Conservation (phyloP, 192 early-diverging fungal genomes). For the Coemansia sp. region DNA sequence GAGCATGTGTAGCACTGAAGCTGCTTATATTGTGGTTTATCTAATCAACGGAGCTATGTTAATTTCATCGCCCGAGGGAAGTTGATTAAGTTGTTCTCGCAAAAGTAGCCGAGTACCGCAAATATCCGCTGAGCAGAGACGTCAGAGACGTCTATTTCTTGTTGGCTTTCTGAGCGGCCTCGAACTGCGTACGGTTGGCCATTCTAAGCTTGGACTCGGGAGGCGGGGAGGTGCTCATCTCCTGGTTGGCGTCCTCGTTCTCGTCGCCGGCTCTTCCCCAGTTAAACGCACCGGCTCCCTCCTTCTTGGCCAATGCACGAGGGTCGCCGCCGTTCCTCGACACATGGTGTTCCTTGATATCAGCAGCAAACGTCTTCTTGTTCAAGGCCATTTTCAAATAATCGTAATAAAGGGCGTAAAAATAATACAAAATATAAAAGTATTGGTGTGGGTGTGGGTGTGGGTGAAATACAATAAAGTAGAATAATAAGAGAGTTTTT, state of each 20-base stretch:
- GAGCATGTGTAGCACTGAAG: neutral
- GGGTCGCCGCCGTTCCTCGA: conserved; percentile 32
- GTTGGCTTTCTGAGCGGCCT: conserved; percentile 14
- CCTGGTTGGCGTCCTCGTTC: conserved; percentile 5
- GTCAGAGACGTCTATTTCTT: neutral
- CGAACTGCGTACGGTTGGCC: conserved; percentile 18
- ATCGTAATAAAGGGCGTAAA: conserved; percentile 4
- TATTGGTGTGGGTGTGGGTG: neutral
- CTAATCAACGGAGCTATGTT: neutral
- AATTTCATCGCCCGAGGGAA: neutral
- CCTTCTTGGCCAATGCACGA: conserved; percentile 29
- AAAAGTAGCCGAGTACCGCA: neutral
- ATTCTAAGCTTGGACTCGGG: conserved; percentile 16
- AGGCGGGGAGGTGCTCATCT: neutral
- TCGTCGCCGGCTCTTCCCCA: conserved; percentile 22
- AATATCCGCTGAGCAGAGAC: neutral
- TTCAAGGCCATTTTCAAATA: conserved; percentile 6
- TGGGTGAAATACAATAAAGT: neutral
- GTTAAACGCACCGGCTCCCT: conserved; percentile 31
- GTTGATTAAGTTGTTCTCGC: neutral
- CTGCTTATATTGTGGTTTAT: neutral
- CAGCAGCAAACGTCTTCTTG: conserved; percentile 20
- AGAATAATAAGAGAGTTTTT: neutral
- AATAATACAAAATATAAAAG: neutral
- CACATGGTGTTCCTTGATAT: conserved; percentile 37